Conservation (phyloP, 139 green algal species). For the Desmodesmus armatus region DNA sequence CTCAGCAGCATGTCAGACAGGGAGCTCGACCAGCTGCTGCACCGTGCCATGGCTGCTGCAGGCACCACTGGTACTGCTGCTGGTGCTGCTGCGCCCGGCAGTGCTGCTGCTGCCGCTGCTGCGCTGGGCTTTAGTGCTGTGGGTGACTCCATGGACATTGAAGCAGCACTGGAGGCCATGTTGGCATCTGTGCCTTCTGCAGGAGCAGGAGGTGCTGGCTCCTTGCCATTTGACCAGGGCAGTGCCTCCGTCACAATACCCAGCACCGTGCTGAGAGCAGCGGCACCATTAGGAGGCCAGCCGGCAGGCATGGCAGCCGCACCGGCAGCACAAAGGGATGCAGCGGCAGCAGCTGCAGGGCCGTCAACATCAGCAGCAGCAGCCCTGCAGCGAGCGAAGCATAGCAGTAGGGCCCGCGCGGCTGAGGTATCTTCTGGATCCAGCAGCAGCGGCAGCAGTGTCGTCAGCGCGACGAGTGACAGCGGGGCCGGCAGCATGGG, state of each 20-base stretch:
- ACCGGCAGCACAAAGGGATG: neutral
- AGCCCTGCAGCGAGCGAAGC: neutral
- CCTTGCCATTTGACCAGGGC: neutral
- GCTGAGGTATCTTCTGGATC: neutral
- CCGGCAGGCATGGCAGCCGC: neutral
- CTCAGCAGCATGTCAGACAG: slow-evolving; percentile 38
- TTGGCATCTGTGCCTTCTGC: neutral
- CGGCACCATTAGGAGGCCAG: too few relatives aligned
- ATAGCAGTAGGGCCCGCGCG: neutral
- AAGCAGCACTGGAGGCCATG: neutral
- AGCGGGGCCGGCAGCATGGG: too few relatives aligned
- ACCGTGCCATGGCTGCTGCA: slow-evolving; percentile 9
- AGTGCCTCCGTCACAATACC: neutral
- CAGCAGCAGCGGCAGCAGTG: too few relatives aligned
- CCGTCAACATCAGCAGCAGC: slow-evolving; percentile 1
- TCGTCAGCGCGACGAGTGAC: too few relatives aligned
- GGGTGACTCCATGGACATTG: neutral
- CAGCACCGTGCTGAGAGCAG: neutral
- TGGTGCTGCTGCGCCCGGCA: neutral
- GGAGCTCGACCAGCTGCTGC: slow-evolving; percentile 40
- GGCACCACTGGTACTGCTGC: neutral
- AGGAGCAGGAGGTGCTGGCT: neutral
- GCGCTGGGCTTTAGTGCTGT: neutral
- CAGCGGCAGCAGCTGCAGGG: neutral
- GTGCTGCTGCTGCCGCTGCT: neutral